Percentiles rank a stretch among this genome's conserved stretches.
These are phyloP conservation scores for Phytophthora cactorum DNA, from an alignment of 352 stramenopile species.

Conservation along the genomic window DNA sequence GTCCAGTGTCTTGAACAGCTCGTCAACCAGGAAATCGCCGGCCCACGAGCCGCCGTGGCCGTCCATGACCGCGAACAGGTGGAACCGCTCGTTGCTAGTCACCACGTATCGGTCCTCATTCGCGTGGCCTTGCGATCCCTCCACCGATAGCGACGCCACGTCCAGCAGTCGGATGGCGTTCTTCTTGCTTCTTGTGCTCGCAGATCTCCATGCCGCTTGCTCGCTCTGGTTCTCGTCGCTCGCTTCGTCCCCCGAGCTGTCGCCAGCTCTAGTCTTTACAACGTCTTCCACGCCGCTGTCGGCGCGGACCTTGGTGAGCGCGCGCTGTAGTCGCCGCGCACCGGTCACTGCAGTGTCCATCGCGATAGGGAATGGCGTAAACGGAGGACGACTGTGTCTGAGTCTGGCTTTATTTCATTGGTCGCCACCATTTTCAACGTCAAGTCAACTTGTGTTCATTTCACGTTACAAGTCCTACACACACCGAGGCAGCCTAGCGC, in stretches of 20 bases:
- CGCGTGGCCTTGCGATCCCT: constrained; percentile 59
- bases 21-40: constrained; percentile 59
- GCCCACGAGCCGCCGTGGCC: constrained; percentile 70
- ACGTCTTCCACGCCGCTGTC: constrained; percentile 12
- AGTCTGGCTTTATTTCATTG: constrained; percentile 22
- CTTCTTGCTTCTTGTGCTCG: constrained; percentile 22
- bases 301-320: constrained; percentile 35
- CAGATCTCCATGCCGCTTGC: constrained; percentile 2
- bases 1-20: constrained; percentile 56
- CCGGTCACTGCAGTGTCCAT: constrained; percentile 7
- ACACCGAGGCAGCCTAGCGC: background rate
- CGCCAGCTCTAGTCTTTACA: background rate
- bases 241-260: constrained; percentile 17
- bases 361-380: background rate
- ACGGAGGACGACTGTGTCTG: background rate
- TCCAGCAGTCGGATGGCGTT: constrained; percentile 47
- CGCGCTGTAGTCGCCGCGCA: constrained; percentile 32
- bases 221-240: constrained; percentile 22
- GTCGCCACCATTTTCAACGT: constrained; percentile 7
- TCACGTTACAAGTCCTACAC: constrained; percentile 9
- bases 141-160: constrained; percentile 48
- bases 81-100: constrained; percentile 57
- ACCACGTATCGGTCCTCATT: constrained; percentile 77
- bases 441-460: constrained; percentile 20
- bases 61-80: constrained; percentile 77